Evolutionary conservation across 78 protist species (phyloP).

Genomic region (Dictyostelium purpureum): DNA sequence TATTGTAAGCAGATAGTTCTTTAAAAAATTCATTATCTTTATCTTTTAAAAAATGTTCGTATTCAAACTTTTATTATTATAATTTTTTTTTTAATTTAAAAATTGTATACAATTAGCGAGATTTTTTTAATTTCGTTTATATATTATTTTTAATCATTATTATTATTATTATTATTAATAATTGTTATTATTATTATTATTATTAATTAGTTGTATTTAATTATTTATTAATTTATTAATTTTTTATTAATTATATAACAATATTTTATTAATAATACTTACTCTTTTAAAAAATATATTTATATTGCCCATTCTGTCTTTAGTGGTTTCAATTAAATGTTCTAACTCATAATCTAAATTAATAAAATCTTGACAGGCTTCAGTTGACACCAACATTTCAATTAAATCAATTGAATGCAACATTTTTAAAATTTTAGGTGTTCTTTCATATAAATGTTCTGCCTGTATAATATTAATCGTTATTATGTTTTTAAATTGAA

Average conservation of each 20-base stretch:
- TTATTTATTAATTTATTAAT: background rate
- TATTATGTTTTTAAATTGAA: too few relatives aligned
- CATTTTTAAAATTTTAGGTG: background rate
- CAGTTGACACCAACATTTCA: background rate
- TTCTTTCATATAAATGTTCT: slow-evolving; percentile 2
- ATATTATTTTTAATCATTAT: too few relatives aligned
- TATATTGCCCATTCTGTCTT: background rate
- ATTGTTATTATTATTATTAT: too few relatives aligned
- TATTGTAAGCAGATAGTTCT: background rate
- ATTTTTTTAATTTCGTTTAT: too few relatives aligned
- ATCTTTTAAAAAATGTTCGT: background rate
- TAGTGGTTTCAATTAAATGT: background rate
- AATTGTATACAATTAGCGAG: background rate
- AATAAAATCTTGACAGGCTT: background rate
- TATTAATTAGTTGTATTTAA: background rate
- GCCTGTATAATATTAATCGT: too few relatives aligned
- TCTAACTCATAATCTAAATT: slow-evolving; percentile 20
- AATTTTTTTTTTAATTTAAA: background rate
- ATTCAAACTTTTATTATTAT: background rate
- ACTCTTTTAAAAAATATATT: background rate
- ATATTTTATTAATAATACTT: background rate
- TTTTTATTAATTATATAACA: background rate
- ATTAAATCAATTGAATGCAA: background rate
- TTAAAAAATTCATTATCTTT: background rate
- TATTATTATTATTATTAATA: too few relatives aligned